Evolutionary conservation across 768 basidiomycete species (phyloP), one percentile per base, ranked within the genome.

Genomic region (Psilocybe tampanensis): DNA sequence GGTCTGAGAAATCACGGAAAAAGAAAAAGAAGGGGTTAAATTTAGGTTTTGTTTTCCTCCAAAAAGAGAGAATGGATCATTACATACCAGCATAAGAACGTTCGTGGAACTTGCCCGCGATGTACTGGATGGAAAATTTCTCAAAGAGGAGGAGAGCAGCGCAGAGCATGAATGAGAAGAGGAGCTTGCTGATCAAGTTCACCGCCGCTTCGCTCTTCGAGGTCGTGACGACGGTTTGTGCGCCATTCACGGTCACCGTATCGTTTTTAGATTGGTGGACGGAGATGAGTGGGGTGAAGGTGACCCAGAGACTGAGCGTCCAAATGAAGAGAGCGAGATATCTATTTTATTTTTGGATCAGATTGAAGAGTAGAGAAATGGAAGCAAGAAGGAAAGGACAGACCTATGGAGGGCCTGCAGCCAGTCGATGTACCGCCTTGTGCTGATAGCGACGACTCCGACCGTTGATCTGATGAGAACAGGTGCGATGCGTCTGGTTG

Each of bases 51-150:
- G n/a, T n/a, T n/a, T n/a, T n/a, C n/a, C n/a, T n/a, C n/a, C n/a
- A 29, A 29, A 4, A 4, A 29, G 29, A 29, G 9, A 29, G 29
- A 29, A 29, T 29, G 17, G 34, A 32, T 43, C 49, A 50, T 17
- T n/a, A n/a, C 33, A 50, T 41, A 83, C 84, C 83, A 43, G 82
- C 82, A 63, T 89, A 92, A 6, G 86, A 88, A 47, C 85, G 74
- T 67, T 91, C 88, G 66, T 94, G 91, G 70, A 92, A 94, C 66
- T 91, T 90, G 44, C 77, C 80, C 44, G 88, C 88, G 63, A 96
- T 94, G 78, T 86, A 86, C 69, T 95, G 94, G 47, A 97, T 90
- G 13, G 88, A 70, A 58, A 95, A 83, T 67, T 97, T 97, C 71
- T 95, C 93, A 53, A 82, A 86, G 11, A 90, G 78, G 6, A 95